Evolutionary conservation across 2,329 filamentous ascomycete species (phyloP).

Genomic region (Phialophora macrospora): DNA sequence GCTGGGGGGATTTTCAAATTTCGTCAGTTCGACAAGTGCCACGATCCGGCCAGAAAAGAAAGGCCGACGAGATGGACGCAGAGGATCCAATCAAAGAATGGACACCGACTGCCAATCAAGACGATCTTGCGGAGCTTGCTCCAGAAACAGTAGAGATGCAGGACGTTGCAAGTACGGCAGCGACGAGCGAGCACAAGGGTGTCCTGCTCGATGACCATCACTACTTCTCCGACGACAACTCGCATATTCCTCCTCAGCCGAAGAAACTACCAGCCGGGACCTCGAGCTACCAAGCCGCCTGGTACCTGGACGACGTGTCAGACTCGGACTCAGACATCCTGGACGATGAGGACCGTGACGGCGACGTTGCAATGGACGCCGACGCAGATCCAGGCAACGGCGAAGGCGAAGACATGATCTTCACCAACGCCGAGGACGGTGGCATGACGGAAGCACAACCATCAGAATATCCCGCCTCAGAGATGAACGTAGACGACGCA

Average conservation of each 20-base stretch:
- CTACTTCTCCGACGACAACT: constrained; percentile 91
- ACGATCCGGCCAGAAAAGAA: constrained; percentile 49
- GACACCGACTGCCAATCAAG: constrained; percentile 75
- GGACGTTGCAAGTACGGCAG: constrained; percentile 63
- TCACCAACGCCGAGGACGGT: constrained; percentile 56
- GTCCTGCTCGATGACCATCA: constrained; percentile 96
- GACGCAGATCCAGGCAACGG: constrained; percentile 49
- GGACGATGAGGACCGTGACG: constrained; percentile 67
- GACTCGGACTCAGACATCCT: constrained; percentile 86
- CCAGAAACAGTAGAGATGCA: constrained; percentile 84
- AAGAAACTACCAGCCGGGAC: constrained; percentile 87
- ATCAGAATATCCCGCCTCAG: constrained; percentile 91
- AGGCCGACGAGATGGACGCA: constrained; percentile 69
- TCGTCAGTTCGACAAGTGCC: constrained; percentile 84
- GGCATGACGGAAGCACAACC: constrained; percentile 72
- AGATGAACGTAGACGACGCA: constrained; percentile 76
- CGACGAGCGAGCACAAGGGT: constrained; percentile 71
- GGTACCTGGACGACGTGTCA: constrained; percentile 83
- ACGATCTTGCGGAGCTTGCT: constrained; percentile 80
- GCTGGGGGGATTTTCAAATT: constrained; percentile 93
- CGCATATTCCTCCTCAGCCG: constrained; percentile 62
- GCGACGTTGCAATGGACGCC: constrained; percentile 56
- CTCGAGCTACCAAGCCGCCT: constrained; percentile 90
- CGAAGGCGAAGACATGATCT: constrained; percentile 59
- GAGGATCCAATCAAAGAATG: constrained; percentile 64